These are phyloP conservation scores for Rubia tinctorum DNA, from an alignment of 305 asterid species.

Conservation along the genomic window DNA sequence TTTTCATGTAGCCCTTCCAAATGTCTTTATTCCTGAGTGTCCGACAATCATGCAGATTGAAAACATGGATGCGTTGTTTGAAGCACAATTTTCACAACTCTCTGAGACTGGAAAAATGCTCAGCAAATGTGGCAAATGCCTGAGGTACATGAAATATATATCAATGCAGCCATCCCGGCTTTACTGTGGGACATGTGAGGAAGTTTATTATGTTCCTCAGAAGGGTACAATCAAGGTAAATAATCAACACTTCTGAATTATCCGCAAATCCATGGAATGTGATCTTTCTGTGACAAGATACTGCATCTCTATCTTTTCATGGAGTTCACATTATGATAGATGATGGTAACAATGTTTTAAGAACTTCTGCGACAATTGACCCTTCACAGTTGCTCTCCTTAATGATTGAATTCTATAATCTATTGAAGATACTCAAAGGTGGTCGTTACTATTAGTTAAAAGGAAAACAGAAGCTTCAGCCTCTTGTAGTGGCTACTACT, in stretches of 20 bases:
- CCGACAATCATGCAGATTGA: slow-evolving; percentile 53
- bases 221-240: slow-evolving; percentile 81
- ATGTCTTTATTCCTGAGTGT: neutral
- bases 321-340: neutral
- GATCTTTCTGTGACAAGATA: neutral
- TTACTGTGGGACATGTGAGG: slow-evolving; percentile 86
- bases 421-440: neutral
- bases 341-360: neutral
- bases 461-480: neutral
- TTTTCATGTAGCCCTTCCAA: slow-evolving; percentile 3
- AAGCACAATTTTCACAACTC: slow-evolving; percentile 91
- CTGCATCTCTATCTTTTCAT: neutral
- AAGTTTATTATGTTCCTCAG: slow-evolving; percentile 86
- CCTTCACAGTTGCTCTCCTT: neutral
- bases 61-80: slow-evolving; percentile 89
- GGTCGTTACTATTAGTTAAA: neutral
- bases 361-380: neutral
- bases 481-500: neutral
- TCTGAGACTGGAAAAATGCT: slow-evolving; percentile 81
- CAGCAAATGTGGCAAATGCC: slow-evolving; percentile 92
- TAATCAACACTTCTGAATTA: slow-evolving; percentile 18
- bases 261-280: neutral
- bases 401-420: neutral
- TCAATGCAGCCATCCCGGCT: slow-evolving; percentile 81
- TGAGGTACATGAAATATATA: slow-evolving; percentile 88